Percentiles rank a stretch among this genome's conserved stretches.
Conservation (phyloP, 116 monocot genomes). For the Trichopus zeylanicus region DNA sequence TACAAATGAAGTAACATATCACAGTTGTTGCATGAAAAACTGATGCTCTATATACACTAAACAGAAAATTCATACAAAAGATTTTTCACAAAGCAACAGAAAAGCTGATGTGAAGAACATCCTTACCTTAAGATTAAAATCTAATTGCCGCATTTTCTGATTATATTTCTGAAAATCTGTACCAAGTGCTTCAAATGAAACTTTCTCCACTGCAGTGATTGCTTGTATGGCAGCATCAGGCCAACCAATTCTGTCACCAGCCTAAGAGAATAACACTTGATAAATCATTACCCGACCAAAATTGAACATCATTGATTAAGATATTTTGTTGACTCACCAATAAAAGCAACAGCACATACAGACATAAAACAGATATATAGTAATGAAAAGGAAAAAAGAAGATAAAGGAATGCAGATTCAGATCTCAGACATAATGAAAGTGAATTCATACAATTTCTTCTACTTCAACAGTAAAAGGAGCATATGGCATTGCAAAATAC, state of each 20-base stretch:
- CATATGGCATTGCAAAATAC: background rate
- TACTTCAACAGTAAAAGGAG: too few species aligned
- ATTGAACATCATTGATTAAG: too few species aligned
- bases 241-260: too few species aligned
- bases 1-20: background rate
- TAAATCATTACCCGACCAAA: too few species aligned
- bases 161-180: slow-evolving; percentile 87
- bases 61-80: background rate
- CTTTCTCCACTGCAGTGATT: slow-evolving; percentile 66
- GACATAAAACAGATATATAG: too few species aligned
- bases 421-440: too few species aligned
- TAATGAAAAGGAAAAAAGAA: background rate
- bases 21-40: background rate
- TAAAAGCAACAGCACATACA: background rate
- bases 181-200: slow-evolving; percentile 61
- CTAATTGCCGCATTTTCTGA: slow-evolving; percentile 85
- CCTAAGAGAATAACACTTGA: too few species aligned
- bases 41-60: background rate
- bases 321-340: background rate
- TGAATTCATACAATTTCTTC: too few species aligned
- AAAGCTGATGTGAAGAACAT: background rate
- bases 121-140: slow-evolving; percentile 87
- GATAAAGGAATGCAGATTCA: too few species aligned
- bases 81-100: background rate
- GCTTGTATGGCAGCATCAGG: slow-evolving; percentile 63